Conservation (phyloP, 495 filamentous ascomycete species). For the Tuber calosporum region DNA sequence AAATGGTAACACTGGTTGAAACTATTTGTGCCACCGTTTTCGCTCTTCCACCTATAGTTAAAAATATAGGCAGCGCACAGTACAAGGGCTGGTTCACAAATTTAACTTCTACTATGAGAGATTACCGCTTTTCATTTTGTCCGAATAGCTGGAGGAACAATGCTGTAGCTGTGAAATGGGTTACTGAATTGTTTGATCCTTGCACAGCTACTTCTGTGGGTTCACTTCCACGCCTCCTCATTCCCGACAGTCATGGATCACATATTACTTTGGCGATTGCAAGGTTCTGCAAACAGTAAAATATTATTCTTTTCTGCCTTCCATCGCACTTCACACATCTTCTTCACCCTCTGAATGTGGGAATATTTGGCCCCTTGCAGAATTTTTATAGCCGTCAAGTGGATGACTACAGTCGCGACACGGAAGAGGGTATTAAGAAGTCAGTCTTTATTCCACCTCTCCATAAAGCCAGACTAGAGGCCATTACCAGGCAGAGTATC, state of each 20-base stretch:
- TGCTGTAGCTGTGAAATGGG: background rate
- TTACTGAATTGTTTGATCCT: slow-evolving; percentile 15
- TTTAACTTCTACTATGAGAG: background rate
- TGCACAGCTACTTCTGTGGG: background rate
- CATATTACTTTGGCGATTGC: slow-evolving; percentile 7
- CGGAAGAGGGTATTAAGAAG: too few relatives aligned
- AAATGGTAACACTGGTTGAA: slow-evolving; percentile 18
- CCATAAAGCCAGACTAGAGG: too few relatives aligned
- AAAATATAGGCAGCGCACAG: slow-evolving; percentile 12
- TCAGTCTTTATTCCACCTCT: too few relatives aligned
- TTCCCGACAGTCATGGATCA: slow-evolving; percentile 15
- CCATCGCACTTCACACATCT: slow-evolving; percentile 1
- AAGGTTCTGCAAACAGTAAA: background rate
- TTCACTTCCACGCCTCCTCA: background rate
- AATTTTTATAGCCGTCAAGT: slow-evolving; percentile 1
- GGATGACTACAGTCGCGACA: background rate
- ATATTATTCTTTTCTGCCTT: slow-evolving; percentile 1
- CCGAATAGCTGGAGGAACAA: slow-evolving; percentile 11
- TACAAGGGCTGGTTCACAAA: slow-evolving; percentile 4
- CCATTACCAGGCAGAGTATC: too few relatives aligned
- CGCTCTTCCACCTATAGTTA: slow-evolving; percentile 7
- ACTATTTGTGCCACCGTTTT: slow-evolving; percentile 11
- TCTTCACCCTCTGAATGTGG: slow-evolving; percentile 7
- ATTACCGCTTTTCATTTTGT: slow-evolving; percentile 7
- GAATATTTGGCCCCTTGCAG: background rate